Conservation (phyloP, 768 basidiomycete species). For the Leccinum arenicola region DNA sequence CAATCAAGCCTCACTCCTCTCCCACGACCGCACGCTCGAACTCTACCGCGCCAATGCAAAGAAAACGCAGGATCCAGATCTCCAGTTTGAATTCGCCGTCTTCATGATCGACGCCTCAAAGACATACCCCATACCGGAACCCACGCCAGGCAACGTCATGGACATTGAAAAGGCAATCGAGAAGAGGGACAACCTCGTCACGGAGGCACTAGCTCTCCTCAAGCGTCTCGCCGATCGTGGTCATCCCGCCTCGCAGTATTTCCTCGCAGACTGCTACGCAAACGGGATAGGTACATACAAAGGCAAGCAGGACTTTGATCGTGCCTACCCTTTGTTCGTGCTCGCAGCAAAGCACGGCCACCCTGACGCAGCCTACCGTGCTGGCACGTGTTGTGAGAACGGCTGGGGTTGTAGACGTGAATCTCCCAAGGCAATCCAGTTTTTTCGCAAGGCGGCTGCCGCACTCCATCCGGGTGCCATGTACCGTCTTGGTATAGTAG, state of each 20-base stretch:
- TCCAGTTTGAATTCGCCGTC: conserved; percentile 97
- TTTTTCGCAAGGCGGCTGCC: conserved; percentile 92
- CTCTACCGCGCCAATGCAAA: conserved; percentile 97
- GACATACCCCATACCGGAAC: conserved; percentile 72
- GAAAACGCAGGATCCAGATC: conserved; percentile 96
- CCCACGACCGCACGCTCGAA: conserved; percentile 94
- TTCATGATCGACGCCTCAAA: conserved; percentile 99
- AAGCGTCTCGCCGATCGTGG: conserved; percentile 93
- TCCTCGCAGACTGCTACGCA: conserved; percentile 96
- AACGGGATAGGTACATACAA: conserved; percentile 96
- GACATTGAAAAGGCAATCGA: conserved; percentile 78
- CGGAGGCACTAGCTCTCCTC: conserved; percentile 83
- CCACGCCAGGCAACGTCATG: conserved; percentile 69
- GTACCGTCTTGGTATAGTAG: conserved; percentile 94
- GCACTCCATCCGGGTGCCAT: conserved; percentile 91
- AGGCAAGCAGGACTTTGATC: conserved; percentile 93
- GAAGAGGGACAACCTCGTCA: conserved; percentile 83
- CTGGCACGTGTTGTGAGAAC: conserved; percentile 97
- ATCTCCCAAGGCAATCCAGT: conserved; percentile 85
- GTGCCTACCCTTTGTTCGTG: conserved; percentile 93
- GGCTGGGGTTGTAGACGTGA: conserved; percentile 98
- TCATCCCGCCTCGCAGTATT: conserved; percentile 93
- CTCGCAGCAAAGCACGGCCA: conserved; percentile 97
- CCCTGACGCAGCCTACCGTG: conserved; percentile 91
- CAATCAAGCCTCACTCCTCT: conserved; percentile 87